These are phyloP conservation scores for Gaillardinia entomophila DNA, from an alignment of 805 yeast species.

Conservation along the genomic window DNA sequence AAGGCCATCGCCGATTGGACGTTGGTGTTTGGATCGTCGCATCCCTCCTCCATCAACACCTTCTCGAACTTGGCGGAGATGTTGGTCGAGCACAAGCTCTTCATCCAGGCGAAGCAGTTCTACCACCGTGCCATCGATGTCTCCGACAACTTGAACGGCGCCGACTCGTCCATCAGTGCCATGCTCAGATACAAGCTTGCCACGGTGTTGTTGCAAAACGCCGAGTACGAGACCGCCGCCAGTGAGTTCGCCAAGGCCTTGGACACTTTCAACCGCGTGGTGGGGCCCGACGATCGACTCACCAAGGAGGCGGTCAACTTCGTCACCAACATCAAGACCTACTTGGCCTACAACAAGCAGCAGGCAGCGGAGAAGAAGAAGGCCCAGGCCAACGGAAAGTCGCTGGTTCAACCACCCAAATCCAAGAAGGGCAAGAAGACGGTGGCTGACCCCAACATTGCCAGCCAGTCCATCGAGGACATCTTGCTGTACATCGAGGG, in stretches of 20 bases:
- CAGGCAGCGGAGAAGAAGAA: conserved; percentile 28
- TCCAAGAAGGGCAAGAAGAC: conserved; percentile 15
- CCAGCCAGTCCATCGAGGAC: conserved; percentile 65
- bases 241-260: conserved; percentile 53
- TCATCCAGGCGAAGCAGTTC: conserved; percentile 44
- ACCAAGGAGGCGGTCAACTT: conserved; percentile 67
- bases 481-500: conserved; percentile 70
- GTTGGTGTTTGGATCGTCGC: conserved; percentile 53
- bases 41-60: conserved; percentile 66
- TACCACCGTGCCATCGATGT: conserved; percentile 49
- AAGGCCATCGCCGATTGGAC: conserved; percentile 58
- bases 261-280: conserved; percentile 46
- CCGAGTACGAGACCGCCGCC: conserved; percentile 51
- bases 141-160: conserved; percentile 50
- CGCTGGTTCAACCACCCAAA: conserved; percentile 4
- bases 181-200: conserved; percentile 57
- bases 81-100: conserved; percentile 48
- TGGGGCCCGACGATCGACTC: conserved; percentile 64
- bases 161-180: conserved; percentile 55
- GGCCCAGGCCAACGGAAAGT: conserved; percentile 10
- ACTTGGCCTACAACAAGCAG: conserved; percentile 39
- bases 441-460: conserved; percentile 44
- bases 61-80: conserved; percentile 56
- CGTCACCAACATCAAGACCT: conserved; percentile 50
- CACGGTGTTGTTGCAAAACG: conserved; percentile 42